Conservation (phyloP, 148 eudicot species). For the Nepenthes gracilis region DNA sequence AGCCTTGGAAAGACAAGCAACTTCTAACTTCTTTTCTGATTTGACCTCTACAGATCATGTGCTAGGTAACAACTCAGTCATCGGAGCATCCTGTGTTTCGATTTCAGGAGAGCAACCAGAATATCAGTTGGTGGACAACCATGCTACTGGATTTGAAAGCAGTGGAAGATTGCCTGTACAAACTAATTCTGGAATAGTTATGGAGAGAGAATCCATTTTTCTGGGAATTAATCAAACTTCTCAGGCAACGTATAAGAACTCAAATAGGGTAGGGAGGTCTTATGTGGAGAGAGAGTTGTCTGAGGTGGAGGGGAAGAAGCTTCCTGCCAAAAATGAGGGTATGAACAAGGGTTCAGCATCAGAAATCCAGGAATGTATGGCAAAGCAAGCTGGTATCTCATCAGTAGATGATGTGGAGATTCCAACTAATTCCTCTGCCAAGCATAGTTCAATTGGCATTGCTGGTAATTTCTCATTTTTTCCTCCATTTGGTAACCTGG, state of each 20-base stretch:
- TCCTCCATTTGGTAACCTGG: not conserved
- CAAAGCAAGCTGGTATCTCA: constrained; percentile 30
- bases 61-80: constrained; percentile 26
- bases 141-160: constrained; percentile 23
- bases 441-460: constrained; percentile 37
- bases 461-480: constrained; percentile 31
- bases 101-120: constrained; percentile 35
- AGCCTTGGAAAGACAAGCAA: constrained; percentile 26
- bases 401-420: constrained; percentile 29
- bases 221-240: constrained; percentile 31
- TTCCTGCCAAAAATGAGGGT: constrained; percentile 19
- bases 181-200: constrained; percentile 36
- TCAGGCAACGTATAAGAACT: constrained; percentile 19
- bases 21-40: constrained; percentile 30
- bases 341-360: constrained; percentile 24
- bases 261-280: constrained; percentile 21
- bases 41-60: constrained; percentile 39
- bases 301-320: constrained; percentile 25
- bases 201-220: constrained; percentile 37
- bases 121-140: constrained; percentile 27
- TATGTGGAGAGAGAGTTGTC: constrained; percentile 22
- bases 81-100: constrained; percentile 38
- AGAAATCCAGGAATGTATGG: constrained; percentile 30
- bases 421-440: constrained; percentile 26
- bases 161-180: constrained; percentile 32